Base-by-base conservation (phyloP, 1,284 basidiomycete species). In the Trichosporon sp. region DNA sequence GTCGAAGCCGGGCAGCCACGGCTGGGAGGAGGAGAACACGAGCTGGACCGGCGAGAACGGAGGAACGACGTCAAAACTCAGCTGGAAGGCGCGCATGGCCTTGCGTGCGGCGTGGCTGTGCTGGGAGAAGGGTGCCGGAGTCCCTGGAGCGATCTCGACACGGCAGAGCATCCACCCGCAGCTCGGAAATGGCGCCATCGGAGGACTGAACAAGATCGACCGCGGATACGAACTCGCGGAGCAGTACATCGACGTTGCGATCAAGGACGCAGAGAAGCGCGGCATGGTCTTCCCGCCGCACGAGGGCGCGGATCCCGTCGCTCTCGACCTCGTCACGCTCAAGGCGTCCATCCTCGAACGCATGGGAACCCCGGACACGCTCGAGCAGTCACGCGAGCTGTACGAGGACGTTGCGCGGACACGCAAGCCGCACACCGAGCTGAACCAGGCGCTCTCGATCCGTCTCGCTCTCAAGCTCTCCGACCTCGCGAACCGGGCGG, bases 41-140 rank as follows among this genome's bases (percentile, higher is more conserved):
- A 86, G 86, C 59, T 94, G 92, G 92, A 88, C 91, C 1, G 91
- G 91, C n/a, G 67, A 77, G 6, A 79, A 73, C 21, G 91, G 91
- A 7, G 93, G 92, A 51, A 94, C 92, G 14, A 91, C 93, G 79
- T 86, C 90, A 4, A 86, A 85, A 8, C 86, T 94, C 1, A 91
- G 91, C 0, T 87, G 88, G 78, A 86, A 85, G 78, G 91, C 87
- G 16, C 86, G 91, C 32, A 89, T 91, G 80, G 87, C 88, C 19
- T 84, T 92, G 0, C 88, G 92, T 48, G 88, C 88, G 37, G 91
- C 92, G 11, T 94, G 91, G 91, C 90, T 91, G 82, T 88, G 89
- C 4, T 88, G 90, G 75, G 86, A 91, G 76, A 91, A 90, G 90
- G 90, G 90, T 6, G 86, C 87, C 8, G 89, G 89, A 7, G 84